A percentile compares a stretch with the other conserved stretches of the same genome.
Conservation (phyloP, 139 green algal species). For the Chlorella sp. region DNA sequence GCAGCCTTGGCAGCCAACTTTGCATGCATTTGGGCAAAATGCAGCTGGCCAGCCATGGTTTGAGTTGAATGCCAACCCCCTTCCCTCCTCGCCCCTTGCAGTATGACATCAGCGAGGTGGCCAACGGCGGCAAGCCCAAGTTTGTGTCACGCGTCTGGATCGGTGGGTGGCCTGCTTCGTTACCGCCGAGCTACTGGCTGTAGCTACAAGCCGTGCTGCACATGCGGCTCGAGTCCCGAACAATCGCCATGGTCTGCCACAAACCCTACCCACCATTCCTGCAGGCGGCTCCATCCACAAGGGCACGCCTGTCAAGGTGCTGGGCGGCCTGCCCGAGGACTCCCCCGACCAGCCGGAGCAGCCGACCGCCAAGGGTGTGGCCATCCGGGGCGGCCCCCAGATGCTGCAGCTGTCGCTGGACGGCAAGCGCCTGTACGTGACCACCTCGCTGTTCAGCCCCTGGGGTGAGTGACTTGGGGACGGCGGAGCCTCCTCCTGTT, state of each 20-base stretch:
- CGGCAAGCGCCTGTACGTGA: slow-evolving; percentile 85
- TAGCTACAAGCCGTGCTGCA: too few relatives aligned
- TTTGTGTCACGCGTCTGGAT: slow-evolving; percentile 76
- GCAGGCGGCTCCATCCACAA: slow-evolving; percentile 62
- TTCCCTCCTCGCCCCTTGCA: slow-evolving; percentile 61
- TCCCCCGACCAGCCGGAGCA: slow-evolving; percentile 41
- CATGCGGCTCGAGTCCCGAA: too few relatives aligned
- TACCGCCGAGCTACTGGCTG: too few relatives aligned
- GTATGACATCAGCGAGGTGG: slow-evolving; percentile 80
- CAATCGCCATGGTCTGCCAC: too few relatives aligned
- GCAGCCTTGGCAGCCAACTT: too few relatives aligned
- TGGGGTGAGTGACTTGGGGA: slow-evolving; percentile 46
- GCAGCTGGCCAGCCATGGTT: too few relatives aligned
- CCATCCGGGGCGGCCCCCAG: slow-evolving; percentile 82
- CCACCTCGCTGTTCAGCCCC: slow-evolving; percentile 71
- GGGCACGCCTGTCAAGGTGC: slow-evolving; percentile 61
- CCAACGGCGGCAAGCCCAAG: slow-evolving; percentile 56
- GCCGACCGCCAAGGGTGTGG: slow-evolving; percentile 60
- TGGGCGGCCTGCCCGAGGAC: slow-evolving; percentile 69
- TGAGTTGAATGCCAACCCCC: background rate
- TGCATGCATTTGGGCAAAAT: background rate
- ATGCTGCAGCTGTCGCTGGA: slow-evolving; percentile 90
- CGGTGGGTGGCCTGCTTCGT: slow-evolving; percentile 20
- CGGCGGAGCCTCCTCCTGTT: too few relatives aligned
- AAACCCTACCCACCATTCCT: too few relatives aligned